phyloP scores from a whole-genome alignment of 495 filamentous ascomycete genomes.

The Podospora tetraspora region DNA sequence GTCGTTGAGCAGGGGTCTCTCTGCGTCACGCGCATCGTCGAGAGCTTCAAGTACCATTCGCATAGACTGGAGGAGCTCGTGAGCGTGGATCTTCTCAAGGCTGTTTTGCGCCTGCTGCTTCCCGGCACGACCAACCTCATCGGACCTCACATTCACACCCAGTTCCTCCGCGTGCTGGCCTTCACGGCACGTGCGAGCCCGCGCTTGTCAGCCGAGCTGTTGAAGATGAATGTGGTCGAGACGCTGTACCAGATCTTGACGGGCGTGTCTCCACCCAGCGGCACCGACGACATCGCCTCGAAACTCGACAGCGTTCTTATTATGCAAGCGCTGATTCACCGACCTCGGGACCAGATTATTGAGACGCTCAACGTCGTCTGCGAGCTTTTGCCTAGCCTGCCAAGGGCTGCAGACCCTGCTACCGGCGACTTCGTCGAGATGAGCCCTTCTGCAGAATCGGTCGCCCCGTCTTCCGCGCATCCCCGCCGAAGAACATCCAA shows the following conservation, averaged over 20 bases:
- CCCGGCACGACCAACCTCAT: constrained; percentile 96
- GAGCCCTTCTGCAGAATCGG: constrained; percentile 27
- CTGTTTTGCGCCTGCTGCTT: constrained; percentile 81
- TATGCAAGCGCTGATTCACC: constrained; percentile 97
- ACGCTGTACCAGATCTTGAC: constrained; percentile 97
- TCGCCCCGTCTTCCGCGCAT: constrained; percentile 31
- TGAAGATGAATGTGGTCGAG: constrained; percentile 96
- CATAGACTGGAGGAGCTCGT: constrained; percentile 88
- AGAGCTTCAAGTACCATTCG: constrained; percentile 87
- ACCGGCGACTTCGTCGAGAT: constrained; percentile 51
- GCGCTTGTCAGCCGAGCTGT: constrained; percentile 75
- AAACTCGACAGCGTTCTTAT: constrained; percentile 97
- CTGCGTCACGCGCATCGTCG: constrained; percentile 93
- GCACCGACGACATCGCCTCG: constrained; percentile 70
- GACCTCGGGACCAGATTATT: constrained; percentile 92
- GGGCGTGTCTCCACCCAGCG: constrained; percentile 83
- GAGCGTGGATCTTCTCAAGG: constrained; percentile 76
- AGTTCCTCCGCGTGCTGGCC: constrained; percentile 86
- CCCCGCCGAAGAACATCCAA: constrained; percentile 58
- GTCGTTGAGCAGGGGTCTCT: constrained; percentile 96
- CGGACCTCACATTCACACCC: constrained; percentile 90
- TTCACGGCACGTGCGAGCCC: constrained; percentile 87
- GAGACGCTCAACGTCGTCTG: constrained; percentile 98
- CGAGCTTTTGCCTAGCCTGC: constrained; percentile 76
- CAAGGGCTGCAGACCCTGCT: constrained; percentile 44